Percentiles rank a stretch among this genome's conserved stretches.
Evolutionary conservation across 106 monocot genomes (phyloP).

Genomic region (Gastrodia elata): DNA sequence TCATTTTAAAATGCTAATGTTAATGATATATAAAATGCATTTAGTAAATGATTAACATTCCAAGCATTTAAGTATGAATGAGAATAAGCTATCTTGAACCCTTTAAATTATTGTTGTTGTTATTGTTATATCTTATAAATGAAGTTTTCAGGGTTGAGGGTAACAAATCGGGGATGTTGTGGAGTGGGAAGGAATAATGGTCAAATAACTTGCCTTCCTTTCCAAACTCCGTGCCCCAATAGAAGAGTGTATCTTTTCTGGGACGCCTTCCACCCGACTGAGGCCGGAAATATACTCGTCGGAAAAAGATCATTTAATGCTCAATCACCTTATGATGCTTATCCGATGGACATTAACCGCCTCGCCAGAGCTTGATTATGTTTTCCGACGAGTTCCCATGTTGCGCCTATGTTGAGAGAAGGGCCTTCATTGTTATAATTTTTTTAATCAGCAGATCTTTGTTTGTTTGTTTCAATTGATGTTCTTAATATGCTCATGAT

Average conservation of each 20-base stretch:
- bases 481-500: too few relatives aligned
- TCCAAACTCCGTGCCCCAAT: conserved; percentile 58
- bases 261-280: conserved; percentile 88
- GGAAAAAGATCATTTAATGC: conserved; percentile 57
- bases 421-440: too few relatives aligned
- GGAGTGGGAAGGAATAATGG: conserved; percentile 94
- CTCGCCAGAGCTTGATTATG: conserved; percentile 47
- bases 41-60: too few relatives aligned
- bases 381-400: too few relatives aligned
- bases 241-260: conserved; percentile 63
- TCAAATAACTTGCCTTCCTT: conserved; percentile 81
- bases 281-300: conserved; percentile 62
- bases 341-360: conserved; percentile 53
- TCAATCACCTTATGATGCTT: conserved; percentile 36
- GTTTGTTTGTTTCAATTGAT: too few relatives aligned
- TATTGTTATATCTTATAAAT: background rate
- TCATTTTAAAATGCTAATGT: too few relatives aligned
- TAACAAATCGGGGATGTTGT: conserved; percentile 73
- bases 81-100: too few relatives aligned
- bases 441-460: too few relatives aligned
- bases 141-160: conserved; percentile 50
- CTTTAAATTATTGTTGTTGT: too few relatives aligned
- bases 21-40: too few relatives aligned
- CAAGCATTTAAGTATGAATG: too few relatives aligned
- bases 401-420: too few relatives aligned